Evolutionary conservation across 352 stramenopile genomes (phyloP), one percentile per base, ranked within the genome.

Genomic region (Pythium volutum): DNA sequence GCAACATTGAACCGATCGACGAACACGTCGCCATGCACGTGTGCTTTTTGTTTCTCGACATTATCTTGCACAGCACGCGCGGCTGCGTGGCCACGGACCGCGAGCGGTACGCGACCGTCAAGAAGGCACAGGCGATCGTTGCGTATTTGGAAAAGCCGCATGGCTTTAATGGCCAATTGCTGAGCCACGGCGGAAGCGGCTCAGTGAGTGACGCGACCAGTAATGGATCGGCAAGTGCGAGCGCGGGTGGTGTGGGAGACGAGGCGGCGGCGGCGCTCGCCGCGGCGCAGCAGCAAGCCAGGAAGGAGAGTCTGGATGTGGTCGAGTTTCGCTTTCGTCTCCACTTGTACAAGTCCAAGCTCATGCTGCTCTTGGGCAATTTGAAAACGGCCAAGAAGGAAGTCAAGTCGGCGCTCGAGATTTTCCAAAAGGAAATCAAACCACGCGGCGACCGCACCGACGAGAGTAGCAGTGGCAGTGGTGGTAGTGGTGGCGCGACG

Each of bases 361-460:
- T 96, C 29, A 79, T 93, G 70, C 65, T 97, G 48, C 62, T 97
- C 49, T 83, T 95, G 59, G 76, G 82, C 41, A 94, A 96, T 59
- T 61, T 93, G 29, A 95, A 95, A 68, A 86, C 77, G n/a, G 86
- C 81, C 10, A 97, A 97, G 71, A 97, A 97, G 64, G 90, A 97
- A 59, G 83, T 97, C 31, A 97, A 97, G 65, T 96, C 88, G 26
- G 90, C 89, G 34, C 75, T 97, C 50, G 90, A 97, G 64, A 95
- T 97, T 59, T 97, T 96, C 62, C 90, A 97, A 71, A 94, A 96
- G 60, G 87, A 97, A 64, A 91, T 97, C 54, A 93, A 93, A 66
- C 73, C 79, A 15, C 67, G 59, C 27, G 67, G 62, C 27, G 57
- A 79, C 27, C 49, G 57, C 6, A 26, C 6, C 5, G 48, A 25